Percentiles rank a stretch among this genome's conserved stretches.
Evolutionary conservation across 352 stramenopile species (phyloP).

Genomic region (Phytophthora uliginosa): DNA sequence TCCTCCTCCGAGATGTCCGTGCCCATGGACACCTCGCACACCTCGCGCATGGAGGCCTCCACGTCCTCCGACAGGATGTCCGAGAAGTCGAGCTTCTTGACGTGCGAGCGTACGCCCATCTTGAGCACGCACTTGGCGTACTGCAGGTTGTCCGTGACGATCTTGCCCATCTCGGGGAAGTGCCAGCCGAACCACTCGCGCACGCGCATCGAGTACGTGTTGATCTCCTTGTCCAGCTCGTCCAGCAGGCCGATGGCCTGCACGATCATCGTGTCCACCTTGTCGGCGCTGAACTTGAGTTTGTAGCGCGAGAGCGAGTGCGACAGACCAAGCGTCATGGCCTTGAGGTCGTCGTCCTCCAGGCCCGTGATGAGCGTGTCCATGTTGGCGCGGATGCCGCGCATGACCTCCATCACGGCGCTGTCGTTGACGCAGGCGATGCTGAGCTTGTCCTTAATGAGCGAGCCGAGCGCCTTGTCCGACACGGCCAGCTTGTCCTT

Average conservation of each 20-base stretch:
- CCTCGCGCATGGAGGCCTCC: slow-evolving; percentile 97
- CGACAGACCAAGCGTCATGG: slow-evolving; percentile 99
- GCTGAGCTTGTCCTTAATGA: slow-evolving; percentile 99
- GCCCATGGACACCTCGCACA: slow-evolving; percentile 99
- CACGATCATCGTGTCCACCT: slow-evolving; percentile 99
- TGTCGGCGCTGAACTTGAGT: slow-evolving; percentile 99
- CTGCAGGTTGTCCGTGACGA: slow-evolving; percentile 99
- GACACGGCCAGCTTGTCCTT: slow-evolving; percentile 98
- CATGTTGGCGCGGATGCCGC: slow-evolving; percentile 97
- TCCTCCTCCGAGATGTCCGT: slow-evolving; percentile 99
- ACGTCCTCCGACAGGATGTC: slow-evolving; percentile 92
- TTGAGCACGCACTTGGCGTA: slow-evolving; percentile 99
- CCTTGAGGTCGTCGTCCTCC: slow-evolving; percentile 92
- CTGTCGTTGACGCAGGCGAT: slow-evolving; percentile 95
- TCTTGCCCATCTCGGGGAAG: slow-evolving; percentile 98
- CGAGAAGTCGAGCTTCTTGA: slow-evolving; percentile 95
- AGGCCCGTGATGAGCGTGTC: slow-evolving; percentile 94
- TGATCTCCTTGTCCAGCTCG: slow-evolving; percentile 99
- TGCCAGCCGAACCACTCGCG: slow-evolving; percentile 99
- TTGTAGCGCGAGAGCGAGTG: slow-evolving; percentile 99
- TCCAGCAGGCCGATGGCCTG: slow-evolving; percentile 99
- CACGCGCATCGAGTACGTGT: slow-evolving; percentile 99
- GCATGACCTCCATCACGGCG: slow-evolving; percentile 97
- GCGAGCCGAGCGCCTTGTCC: slow-evolving; percentile 96
- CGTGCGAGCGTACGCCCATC: slow-evolving; percentile 95